Evolutionary conservation across 768 basidiomycete species (phyloP).

Genomic region (Leccinum pellstonianum): DNA sequence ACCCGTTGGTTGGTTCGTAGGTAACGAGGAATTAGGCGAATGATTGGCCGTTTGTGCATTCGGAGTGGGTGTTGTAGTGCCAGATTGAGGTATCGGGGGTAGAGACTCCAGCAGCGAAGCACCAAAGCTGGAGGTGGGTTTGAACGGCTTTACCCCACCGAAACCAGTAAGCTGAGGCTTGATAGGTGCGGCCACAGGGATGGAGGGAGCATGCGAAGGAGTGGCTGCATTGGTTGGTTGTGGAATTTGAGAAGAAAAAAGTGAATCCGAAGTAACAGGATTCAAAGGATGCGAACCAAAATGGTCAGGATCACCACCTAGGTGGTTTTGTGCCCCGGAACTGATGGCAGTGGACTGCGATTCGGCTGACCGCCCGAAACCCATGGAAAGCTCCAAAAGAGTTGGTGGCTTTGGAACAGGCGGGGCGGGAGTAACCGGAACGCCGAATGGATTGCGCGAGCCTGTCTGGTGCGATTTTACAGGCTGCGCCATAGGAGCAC

Average conservation of each 20-base stretch:
- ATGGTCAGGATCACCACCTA: constrained; percentile 7
- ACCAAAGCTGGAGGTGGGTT: constrained; percentile 79
- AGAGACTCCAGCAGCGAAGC: constrained; percentile 69
- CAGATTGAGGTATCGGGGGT: constrained; percentile 69
- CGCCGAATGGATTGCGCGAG: constrained; percentile 92
- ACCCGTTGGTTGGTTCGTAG: constrained; percentile 36
- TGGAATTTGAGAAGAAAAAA: constrained; percentile 45
- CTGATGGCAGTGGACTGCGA: constrained; percentile 33
- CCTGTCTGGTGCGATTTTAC: constrained; percentile 90
- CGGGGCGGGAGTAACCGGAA: constrained; percentile 55
- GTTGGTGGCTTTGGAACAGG: constrained; percentile 78
- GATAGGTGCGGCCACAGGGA: constrained; percentile 32
- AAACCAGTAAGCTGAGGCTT: constrained; percentile 51
- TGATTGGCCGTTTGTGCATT: constrained; percentile 13
- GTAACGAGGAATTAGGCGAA: constrained; percentile 27
- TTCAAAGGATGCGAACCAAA: constrained; percentile 25
- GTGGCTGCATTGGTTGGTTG: constrained; percentile 51
- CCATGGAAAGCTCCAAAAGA: constrained; percentile 73
- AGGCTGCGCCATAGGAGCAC: constrained; percentile 52
- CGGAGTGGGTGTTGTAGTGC: constrained; percentile 45
- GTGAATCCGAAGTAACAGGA: constrained; percentile 43
- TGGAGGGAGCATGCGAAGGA: constrained; percentile 34
- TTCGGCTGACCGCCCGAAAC: constrained; percentile 34
- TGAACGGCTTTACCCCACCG: constrained; percentile 74
- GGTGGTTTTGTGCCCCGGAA: constrained; percentile 25